Evolutionary conservation across 2,329 filamentous ascomycete species (phyloP).

Genomic region (Teratosphaeria gauchensis): DNA sequence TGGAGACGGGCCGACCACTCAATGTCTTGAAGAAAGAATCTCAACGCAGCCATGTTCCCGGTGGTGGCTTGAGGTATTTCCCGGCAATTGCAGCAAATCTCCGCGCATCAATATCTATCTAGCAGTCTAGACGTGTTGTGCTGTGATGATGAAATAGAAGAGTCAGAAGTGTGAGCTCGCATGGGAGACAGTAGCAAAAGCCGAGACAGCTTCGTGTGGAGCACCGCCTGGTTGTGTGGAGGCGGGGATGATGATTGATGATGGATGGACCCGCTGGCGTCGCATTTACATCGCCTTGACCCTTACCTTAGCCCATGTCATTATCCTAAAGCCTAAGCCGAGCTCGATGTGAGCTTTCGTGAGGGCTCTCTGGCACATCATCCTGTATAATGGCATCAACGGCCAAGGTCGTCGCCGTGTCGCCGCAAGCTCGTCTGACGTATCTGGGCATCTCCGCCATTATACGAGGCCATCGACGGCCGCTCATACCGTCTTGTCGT

Average conservation of each 20-base stretch:
- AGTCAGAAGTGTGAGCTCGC: no score
- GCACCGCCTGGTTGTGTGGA: no score
- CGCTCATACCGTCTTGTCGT: neutral
- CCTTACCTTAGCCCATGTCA: neutral
- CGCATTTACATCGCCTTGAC: neutral
- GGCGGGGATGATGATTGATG: no score
- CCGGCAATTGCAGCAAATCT: no score
- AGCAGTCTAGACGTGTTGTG: no score
- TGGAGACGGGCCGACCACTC: neutral
- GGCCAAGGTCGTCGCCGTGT: slow-evolving; percentile 5
- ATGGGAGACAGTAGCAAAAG: no score
- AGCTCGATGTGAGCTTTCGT: neutral
- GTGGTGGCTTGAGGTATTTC: no score
- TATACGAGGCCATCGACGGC: slow-evolving; percentile 9
- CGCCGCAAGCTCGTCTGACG: slow-evolving; percentile 31
- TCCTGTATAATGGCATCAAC: neutral
- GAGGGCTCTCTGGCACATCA: neutral
- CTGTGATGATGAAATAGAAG: no score
- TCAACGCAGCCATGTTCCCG: neutral
- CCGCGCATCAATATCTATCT: no score
- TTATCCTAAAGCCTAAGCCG: neutral
- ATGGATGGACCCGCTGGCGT: neutral
- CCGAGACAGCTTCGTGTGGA: no score
- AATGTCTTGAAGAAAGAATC: neutral
- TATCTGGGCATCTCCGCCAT: slow-evolving; percentile 30